These are phyloP conservation scores for Candida sanyiensis DNA, from an alignment of 805 yeast species.

Conservation along the genomic window DNA sequence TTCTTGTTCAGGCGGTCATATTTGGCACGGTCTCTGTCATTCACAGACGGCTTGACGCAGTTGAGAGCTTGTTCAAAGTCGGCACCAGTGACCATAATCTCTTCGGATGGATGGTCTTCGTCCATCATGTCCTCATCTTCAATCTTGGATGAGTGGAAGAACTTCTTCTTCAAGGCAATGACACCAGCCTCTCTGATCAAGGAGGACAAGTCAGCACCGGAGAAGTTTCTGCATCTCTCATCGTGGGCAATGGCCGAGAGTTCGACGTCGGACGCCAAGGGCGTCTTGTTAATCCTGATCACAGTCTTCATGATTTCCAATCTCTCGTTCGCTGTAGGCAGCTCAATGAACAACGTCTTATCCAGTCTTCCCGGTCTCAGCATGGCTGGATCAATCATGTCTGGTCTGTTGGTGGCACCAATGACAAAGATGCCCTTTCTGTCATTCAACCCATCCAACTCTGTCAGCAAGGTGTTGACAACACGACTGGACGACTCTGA, in stretches of 20 bases:
- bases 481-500: slow-evolving; percentile 91
- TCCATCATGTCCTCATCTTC: slow-evolving; percentile 44
- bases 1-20: slow-evolving; percentile 70
- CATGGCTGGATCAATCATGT: slow-evolving; percentile 98
- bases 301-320: slow-evolving; percentile 77
- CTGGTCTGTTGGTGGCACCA: slow-evolving; percentile 97
- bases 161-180: slow-evolving; percentile 69
- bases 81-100: slow-evolving; percentile 48
- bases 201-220: slow-evolving; percentile 95
- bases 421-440: slow-evolving; percentile 89
- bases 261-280: slow-evolving; percentile 59
- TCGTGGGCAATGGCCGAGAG: slow-evolving; percentile 60
- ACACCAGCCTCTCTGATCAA: slow-evolving; percentile 93
- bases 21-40: slow-evolving; percentile 73
- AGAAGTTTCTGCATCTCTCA: slow-evolving; percentile 78
- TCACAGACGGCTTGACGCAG: slow-evolving; percentile 83
- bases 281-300: slow-evolving; percentile 67
- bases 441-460: slow-evolving; percentile 90
- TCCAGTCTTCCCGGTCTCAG: slow-evolving; percentile 94
- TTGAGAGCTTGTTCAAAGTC: slow-evolving; percentile 72
- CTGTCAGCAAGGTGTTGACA: slow-evolving; percentile 90
- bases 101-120: slow-evolving; percentile 29
- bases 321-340: slow-evolving; percentile 76
- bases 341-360: slow-evolving; percentile 84
- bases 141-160: slow-evolving; percentile 43